Percentiles rank a stretch among this genome's conserved stretches.
Conservation (phyloP, 2,329 filamentous ascomycete genomes). For the Chrysosphaeria jannelii region DNA sequence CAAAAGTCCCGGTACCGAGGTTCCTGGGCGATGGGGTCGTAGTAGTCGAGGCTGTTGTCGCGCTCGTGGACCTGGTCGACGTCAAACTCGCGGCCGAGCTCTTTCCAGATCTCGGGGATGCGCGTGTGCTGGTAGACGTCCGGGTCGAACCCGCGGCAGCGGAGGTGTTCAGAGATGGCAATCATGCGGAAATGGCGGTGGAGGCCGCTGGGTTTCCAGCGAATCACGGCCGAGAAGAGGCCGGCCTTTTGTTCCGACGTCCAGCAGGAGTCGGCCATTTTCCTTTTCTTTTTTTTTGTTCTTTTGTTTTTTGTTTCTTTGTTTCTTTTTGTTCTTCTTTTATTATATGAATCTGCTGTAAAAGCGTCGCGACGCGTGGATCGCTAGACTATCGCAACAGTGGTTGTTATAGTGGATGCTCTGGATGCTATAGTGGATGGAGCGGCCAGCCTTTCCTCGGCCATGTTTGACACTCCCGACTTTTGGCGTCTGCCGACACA, state of each 20-base stretch:
- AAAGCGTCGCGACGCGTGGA: no score
- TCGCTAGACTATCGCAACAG: no score
- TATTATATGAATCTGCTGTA: no score
- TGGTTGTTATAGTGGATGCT: neutral
- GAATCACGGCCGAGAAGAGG: constrained; percentile 72
- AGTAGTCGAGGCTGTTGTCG: constrained; percentile 5
- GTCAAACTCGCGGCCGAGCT: constrained; percentile 62
- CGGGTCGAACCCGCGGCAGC: constrained; percentile 51
- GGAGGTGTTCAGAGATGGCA: constrained; percentile 49
- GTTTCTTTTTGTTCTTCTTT: no score
- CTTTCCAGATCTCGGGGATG: constrained; percentile 76
- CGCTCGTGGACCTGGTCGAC: constrained; percentile 48
- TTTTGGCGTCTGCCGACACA: constrained; percentile 25
- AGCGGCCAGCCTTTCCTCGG: constrained; percentile 15
- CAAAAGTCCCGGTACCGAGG: constrained; percentile 5
- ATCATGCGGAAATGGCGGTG: constrained; percentile 88
- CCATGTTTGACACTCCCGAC: constrained; percentile 32
- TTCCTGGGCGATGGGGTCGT: constrained; percentile 3
- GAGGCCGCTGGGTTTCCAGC: constrained; percentile 90
- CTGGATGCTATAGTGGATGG: constrained; percentile 9
- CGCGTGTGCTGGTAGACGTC: constrained; percentile 47
- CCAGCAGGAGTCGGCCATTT: constrained; percentile 40
- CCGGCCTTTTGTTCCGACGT: constrained; percentile 87
- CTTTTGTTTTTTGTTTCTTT: neutral
- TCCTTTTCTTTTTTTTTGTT: neutral